Evolutionary conservation across 1,284 basidiomycete genomes (phyloP).

Genomic region (Vanrija pseudolonga): DNA sequence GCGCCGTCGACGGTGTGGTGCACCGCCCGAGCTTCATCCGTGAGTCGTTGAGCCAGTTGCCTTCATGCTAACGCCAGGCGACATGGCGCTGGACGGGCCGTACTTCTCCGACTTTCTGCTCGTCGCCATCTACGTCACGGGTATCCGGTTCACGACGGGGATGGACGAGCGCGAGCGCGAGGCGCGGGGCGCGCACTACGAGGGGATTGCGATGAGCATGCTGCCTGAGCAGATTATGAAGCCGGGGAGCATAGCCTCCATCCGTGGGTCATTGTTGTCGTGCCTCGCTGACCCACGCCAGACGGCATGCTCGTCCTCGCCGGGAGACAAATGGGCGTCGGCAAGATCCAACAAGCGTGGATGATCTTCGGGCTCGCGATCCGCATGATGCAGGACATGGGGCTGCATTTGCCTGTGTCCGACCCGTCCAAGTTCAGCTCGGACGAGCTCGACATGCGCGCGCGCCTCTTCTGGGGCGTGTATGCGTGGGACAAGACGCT

Average conservation of each 20-base stretch:
- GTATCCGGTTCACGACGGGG: slow-evolving; percentile 11
- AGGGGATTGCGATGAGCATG: slow-evolving; percentile 14
- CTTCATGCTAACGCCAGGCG: neutral
- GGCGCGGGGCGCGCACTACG: slow-evolving; percentile 3
- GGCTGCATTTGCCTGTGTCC: slow-evolving; percentile 11
- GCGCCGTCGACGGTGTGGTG: slow-evolving; percentile 9
- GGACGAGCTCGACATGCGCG: slow-evolving; percentile 12
- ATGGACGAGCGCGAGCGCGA: slow-evolving; percentile 12
- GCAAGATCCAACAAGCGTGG: slow-evolving; percentile 14
- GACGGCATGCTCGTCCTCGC: slow-evolving; percentile 12
- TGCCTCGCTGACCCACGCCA: too few relatives aligned
- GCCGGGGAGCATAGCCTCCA: slow-evolving; percentile 5
- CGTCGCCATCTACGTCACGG: slow-evolving; percentile 13
- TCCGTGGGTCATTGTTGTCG: slow-evolving; percentile 4
- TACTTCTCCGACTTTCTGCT: slow-evolving; percentile 17
- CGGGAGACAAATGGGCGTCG: slow-evolving; percentile 6
- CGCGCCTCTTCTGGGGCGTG: slow-evolving; percentile 14
- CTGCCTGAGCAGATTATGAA: slow-evolving; percentile 11
- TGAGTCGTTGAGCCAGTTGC: neutral
- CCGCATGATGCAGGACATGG: slow-evolving; percentile 25
- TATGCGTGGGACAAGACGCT: slow-evolving; percentile 12
- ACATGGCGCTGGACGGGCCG: slow-evolving; percentile 17
- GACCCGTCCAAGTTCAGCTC: slow-evolving; percentile 6
- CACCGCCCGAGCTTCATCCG: slow-evolving; percentile 12
- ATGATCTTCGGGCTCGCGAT: slow-evolving; percentile 18